Base-by-base conservation (phyloP, 139 green algal species). In the Closterium sp. region DNA sequence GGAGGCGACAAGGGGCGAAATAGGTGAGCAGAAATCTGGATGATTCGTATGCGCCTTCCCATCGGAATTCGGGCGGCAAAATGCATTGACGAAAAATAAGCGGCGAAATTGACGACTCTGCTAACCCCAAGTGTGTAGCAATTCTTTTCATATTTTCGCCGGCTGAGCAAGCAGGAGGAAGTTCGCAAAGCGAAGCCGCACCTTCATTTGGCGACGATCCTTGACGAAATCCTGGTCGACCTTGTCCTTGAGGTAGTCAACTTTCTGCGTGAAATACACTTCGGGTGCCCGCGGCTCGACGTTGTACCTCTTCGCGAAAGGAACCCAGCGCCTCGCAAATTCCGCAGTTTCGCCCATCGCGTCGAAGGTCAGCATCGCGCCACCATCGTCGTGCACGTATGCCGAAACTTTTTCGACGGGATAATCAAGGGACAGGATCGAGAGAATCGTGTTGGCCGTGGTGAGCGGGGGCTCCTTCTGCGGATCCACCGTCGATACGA, bases 311-410 rank as follows among this genome's bases (percentile, higher is more conserved):
- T 91, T 91, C 43, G 86, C 91, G 90, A 93, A 93, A 31, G 90
- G 90, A 35, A 93, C 90, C 90, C 90, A 93, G n/a, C 34, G 30
- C 33, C 90, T 89, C 2, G 90, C 90, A 86, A 93, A 93, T 32
- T 83, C 34, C 23, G 86, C 25, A 10, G 90, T 93, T 87, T 93
- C 90, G 21, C 85, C 38, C 86, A 93, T 33, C 32, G 64, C 86
- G 23, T 93, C 85, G 86, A 93, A 93, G 5, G 85, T 93, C n/a
- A 93, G 85, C 90, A 91, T 93, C 38, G 90, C 86, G 25, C 85
- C 90, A 81, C 90, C 90, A 33, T 93, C 90, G 35, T 93, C 90
- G 31, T 28, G 38, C 28, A 93, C 21, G 85, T 93, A 93, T 33
- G 21, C 30, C 86, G 90, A 87, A 23, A 93, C 25, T 38, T 91